Percentiles rank a stretch among this genome's conserved stretches.
phyloP scores from a whole-genome alignment of 352 stramenopile genomes.

The Phytophthora europaea region DNA sequence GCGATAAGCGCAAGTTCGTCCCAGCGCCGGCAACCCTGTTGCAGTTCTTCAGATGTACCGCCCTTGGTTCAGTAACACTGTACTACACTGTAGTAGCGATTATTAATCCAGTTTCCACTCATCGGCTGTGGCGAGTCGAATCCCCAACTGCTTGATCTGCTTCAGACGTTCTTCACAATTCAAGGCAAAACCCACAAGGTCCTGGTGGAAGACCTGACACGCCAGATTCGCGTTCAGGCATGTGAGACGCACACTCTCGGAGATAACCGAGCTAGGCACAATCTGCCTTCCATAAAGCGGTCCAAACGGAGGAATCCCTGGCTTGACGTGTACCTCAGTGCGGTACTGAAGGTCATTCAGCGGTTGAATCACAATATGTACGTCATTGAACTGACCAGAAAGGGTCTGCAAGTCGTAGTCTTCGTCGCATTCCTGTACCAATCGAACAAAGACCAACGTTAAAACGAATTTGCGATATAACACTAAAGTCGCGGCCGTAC shows the following conservation, averaged over 20 bases:
- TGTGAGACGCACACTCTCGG: slow-evolving; percentile 76
- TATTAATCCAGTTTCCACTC: slow-evolving; percentile 62
- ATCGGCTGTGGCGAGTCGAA: slow-evolving; percentile 59
- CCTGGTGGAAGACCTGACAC: slow-evolving; percentile 86
- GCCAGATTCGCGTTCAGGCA: slow-evolving; percentile 87
- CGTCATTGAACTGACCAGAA: slow-evolving; percentile 88
- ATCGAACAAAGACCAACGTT: background rate
- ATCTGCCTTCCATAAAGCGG: slow-evolving; percentile 83
- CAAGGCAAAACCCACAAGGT: slow-evolving; percentile 80
- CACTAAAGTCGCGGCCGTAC: slow-evolving; percentile 21
- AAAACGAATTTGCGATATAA: background rate
- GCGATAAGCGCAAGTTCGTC: no score
- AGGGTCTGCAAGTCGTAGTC: slow-evolving; percentile 82
- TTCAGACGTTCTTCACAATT: slow-evolving; percentile 89
- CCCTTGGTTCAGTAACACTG: background rate
- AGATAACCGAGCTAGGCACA: slow-evolving; percentile 67
- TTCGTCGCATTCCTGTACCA: slow-evolving; percentile 73
- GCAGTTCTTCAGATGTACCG: no score
- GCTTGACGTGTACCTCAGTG: slow-evolving; percentile 77
- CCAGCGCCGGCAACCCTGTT: no score
- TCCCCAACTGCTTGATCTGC: slow-evolving; percentile 88
- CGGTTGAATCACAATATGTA: slow-evolving; percentile 89
- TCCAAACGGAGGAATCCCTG: slow-evolving; percentile 77
- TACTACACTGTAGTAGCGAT: background rate
- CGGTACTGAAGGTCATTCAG: slow-evolving; percentile 82